These are phyloP conservation scores for Monilinia aucupariae DNA, from an alignment of 2,329 filamentous ascomycete species.

Conservation along the genomic window DNA sequence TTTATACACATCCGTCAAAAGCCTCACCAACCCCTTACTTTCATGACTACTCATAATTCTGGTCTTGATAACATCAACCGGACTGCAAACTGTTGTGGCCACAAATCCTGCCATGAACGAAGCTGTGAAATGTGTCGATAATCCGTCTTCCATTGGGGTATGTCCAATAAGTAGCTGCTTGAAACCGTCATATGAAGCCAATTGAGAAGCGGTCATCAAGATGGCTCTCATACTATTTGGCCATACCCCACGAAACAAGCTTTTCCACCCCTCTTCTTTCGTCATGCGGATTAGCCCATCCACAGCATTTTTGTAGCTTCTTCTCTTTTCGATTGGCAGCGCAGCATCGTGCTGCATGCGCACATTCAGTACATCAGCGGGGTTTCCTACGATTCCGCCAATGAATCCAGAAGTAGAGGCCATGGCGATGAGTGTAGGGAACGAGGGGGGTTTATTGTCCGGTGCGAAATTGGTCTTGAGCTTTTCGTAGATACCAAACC, in stretches of 20 bases:
- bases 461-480: constrained; percentile 67
- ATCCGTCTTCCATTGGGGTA: constrained; percentile 60
- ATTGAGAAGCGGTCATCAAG: constrained; percentile 81
- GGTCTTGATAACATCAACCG: constrained; percentile 86
- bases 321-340: constrained; percentile 64
- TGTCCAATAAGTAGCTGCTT: constrained; percentile 63
- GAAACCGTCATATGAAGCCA: constrained; percentile 80
- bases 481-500: constrained; percentile 94
- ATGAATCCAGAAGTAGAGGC: constrained; percentile 79
- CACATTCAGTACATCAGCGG: constrained; percentile 93
- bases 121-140: constrained; percentile 73
- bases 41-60: constrained; percentile 70
- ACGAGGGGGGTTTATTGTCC: constrained; percentile 51
- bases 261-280: constrained; percentile 70
- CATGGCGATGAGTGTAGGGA: constrained; percentile 74
- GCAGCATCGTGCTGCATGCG: constrained; percentile 94
- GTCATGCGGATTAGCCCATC: constrained; percentile 84
- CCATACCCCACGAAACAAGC: constrained; percentile 79
- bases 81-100: constrained; percentile 78
- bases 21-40: constrained; percentile 47
- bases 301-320: constrained; percentile 85
- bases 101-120: constrained; percentile 75
- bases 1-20: constrained; percentile 62
- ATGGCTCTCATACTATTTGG: constrained; percentile 76
- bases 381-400: constrained; percentile 86